Percentiles rank a stretch among this genome's conserved stretches.
Evolutionary conservation across 75 land plant species (phyloP).

Genomic region (Pseudotsuga menziesii): DNA sequence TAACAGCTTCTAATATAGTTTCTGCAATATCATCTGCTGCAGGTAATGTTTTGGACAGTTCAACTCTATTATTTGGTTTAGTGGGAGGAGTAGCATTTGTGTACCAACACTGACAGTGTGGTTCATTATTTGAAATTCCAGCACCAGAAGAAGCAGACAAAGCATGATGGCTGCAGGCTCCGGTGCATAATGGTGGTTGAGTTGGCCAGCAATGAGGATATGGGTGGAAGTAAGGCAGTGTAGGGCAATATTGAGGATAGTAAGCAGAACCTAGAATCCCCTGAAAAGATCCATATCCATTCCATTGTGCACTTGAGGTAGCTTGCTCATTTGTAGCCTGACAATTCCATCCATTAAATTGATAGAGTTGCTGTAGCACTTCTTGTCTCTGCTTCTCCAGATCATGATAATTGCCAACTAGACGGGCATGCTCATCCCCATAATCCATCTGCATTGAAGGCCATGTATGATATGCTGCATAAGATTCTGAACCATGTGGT

Average conservation of each 20-base stretch:
- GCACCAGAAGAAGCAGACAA: neutral
- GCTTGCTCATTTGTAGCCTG: neutral
- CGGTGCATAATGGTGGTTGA: constrained; percentile 2
- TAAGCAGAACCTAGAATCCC: neutral
- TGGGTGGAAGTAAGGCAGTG: neutral
- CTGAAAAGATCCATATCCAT: neutral
- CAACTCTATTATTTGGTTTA: neutral
- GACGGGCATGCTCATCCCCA: neutral
- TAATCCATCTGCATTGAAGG: neutral
- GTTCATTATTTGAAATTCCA: neutral
- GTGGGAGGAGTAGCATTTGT: neutral
- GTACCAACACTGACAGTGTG: neutral
- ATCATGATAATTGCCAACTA: constrained; percentile 7
- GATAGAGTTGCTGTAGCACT: constrained; percentile 6
- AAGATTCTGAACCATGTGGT: neutral
- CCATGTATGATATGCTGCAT: neutral
- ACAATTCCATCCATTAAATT: constrained; percentile 2
- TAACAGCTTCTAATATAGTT: constrained; percentile 1
- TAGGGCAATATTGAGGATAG: neutral
- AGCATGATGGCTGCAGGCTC: neutral
- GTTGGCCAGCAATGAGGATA: neutral
- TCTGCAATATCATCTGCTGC: neutral
- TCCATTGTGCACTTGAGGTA: constrained; percentile 1
- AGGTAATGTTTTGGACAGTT: neutral
- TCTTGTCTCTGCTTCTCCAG: constrained; percentile 10